These are phyloP conservation scores for Macroventuria anomochaeta DNA, from an alignment of 2,329 filamentous ascomycete species.

Conservation along the genomic window DNA sequence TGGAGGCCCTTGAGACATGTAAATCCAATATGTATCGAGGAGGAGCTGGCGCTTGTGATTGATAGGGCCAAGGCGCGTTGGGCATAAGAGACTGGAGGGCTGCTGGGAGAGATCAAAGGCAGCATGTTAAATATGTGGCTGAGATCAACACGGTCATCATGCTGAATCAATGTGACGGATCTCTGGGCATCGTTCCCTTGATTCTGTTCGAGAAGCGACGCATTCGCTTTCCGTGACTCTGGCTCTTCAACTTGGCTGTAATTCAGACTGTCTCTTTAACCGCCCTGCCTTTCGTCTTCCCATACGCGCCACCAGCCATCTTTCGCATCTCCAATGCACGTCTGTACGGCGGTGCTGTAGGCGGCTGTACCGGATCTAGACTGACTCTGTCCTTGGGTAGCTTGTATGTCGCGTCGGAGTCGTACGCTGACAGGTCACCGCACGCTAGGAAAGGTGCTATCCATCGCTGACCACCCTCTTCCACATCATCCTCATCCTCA, in stretches of 20 bases:
- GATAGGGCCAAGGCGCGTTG: too few species aligned
- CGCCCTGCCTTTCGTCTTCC: constrained; percentile 64
- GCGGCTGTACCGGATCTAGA: constrained; percentile 90
- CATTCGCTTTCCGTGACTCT: not conserved
- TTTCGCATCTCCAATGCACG: constrained; percentile 84
- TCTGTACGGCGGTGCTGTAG: constrained; percentile 94
- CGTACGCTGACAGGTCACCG: constrained; percentile 91
- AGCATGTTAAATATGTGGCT: too few species aligned
- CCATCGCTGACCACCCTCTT: constrained; percentile 68
- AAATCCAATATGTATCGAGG: too few species aligned
- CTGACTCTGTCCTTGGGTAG: constrained; percentile 85
- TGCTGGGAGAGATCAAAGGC: too few species aligned
- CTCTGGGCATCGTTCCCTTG: not conserved
- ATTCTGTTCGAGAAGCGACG: not conserved
- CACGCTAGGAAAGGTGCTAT: constrained; percentile 97
- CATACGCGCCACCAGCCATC: constrained; percentile 76
- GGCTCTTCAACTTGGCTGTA: not conserved
- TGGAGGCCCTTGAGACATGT: too few species aligned
- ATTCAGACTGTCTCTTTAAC: not conserved
- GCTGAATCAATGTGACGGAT: too few species aligned
- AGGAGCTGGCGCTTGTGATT: too few species aligned
- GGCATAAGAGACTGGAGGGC: too few species aligned
- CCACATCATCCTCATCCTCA: constrained; percentile 46
- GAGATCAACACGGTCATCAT: too few species aligned
- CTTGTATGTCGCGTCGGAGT: constrained; percentile 93